Conservation (phyloP, 1,139 yeast species). For the Taiozyma sp. region DNA sequence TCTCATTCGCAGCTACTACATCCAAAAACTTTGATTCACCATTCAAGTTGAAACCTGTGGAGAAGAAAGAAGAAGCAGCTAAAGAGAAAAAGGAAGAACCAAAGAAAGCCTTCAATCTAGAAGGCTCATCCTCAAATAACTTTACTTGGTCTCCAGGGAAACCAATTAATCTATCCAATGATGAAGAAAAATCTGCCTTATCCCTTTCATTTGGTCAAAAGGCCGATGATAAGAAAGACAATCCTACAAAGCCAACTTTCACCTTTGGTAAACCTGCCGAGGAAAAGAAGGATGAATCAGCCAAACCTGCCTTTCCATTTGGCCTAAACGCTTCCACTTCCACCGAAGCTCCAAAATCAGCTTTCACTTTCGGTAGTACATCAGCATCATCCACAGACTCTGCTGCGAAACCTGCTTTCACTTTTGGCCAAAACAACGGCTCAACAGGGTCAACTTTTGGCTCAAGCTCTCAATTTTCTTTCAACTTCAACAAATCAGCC, state of each 20-base stretch:
- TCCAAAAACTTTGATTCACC: slow-evolving; percentile 38
- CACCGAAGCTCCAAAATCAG: slow-evolving; percentile 6
- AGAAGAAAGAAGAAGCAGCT: slow-evolving; percentile 12
- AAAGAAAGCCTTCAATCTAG: slow-evolving; percentile 1
- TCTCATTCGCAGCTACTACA: slow-evolving; percentile 41
- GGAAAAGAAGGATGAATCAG: slow-evolving; percentile 6
- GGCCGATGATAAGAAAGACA: background rate
- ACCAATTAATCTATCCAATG: slow-evolving; percentile 20
- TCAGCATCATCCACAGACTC: slow-evolving; percentile 3
- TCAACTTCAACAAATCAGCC: slow-evolving; percentile 11
- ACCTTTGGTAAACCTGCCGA: slow-evolving; percentile 15
- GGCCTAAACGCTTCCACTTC: slow-evolving; percentile 7
- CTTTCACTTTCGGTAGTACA: slow-evolving; percentile 12
- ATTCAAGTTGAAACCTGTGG: slow-evolving; percentile 35
- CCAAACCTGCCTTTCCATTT: slow-evolving; percentile 23
- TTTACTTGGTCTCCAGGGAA: slow-evolving; percentile 20
- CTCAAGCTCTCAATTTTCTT: slow-evolving; percentile 13
- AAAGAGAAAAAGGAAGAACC: slow-evolving; percentile 7
- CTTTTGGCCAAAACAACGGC: slow-evolving; percentile 6
- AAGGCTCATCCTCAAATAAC: slow-evolving; percentile 11
- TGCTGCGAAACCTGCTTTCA: slow-evolving; percentile 4
- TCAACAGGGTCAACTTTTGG: slow-evolving; percentile 6
- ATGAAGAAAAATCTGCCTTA: slow-evolving; percentile 12
- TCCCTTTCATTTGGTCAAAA: slow-evolving; percentile 12
- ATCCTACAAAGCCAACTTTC: slow-evolving; percentile 15